Base-by-base conservation (phyloP, 31 red algal genomes). In the Bonnemaisonia californica region DNA sequence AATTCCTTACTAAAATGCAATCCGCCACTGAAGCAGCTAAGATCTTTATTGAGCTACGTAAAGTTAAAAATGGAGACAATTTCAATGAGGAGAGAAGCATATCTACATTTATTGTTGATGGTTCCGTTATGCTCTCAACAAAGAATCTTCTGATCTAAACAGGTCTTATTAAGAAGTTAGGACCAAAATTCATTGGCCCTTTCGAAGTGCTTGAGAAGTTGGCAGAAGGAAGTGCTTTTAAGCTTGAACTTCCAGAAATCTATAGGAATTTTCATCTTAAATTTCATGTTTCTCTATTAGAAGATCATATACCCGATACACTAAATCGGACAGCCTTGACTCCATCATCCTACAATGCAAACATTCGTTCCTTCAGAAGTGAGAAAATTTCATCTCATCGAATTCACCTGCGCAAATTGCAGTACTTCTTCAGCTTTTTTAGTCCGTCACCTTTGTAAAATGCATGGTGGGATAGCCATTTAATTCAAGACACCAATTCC, bases 111-210 rank as follows among this genome's bases (percentile, higher is more conserved):
- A 36, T 41, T 57, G 54, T 71, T 36, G 72, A 73, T 39, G 72
- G 78, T 36, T 30, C 56, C 22, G 83, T 87, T 35, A 42, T 77
- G 47, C 27, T 87, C 13, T 77, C 73, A 32, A 87, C 83, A 2
- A 57, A 37, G 48, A 87, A 77, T 37, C 41, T 79, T 7, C 58
- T 29, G 12, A 19, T 78, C 22, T 41, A 70, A 24, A 59, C n/a
- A 57, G 51, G 61, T 54, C 30, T 39, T 19, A 37, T 27, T 30
- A 87, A 87, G 64, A 77, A 77, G 31, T 59, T 87, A 31, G 55
- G 56, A 32, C 73, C 83, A 26, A 68, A 78, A 24, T 71, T 40
- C 31, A 51, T 71, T 30, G 62, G 83, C 42, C 72, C 62, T 47
- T 78, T 69, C 39, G 0, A 28, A 8, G 73, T 71, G 7, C 16